Evolutionary conservation across 768 basidiomycete genomes (phyloP), one percentile per base, ranked within the genome.

Genomic region (Kockovaella imperatae): DNA sequence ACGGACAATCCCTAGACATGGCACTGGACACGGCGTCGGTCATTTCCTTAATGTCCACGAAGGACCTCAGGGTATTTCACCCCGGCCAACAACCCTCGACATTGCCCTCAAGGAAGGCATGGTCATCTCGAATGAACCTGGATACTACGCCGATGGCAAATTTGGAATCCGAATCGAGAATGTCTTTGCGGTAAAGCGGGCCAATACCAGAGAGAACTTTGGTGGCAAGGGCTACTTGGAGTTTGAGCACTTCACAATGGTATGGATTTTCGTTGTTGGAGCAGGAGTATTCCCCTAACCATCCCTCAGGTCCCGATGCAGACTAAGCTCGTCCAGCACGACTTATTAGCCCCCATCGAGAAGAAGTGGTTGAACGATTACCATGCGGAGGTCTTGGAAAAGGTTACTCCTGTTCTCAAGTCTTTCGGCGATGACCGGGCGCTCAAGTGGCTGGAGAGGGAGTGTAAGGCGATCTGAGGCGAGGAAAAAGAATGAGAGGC

Each of bases 11-110:
- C n/a, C 26, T 18, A 84, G 88, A 51, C 90, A 95, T 53, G 86
- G 87, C 4, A 95, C 91, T 17, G 89, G 89, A 0, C 93, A 96
- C 59, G 93, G 95, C 28, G 85, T 99, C 26, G 93, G 93, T 0
- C 83, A 86, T 56, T 97, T 84, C 74, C 72, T 97, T 45, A 95
- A 95, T 52, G 91, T 96, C 2, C 91, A 96, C 60, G 90, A 97
- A 77, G 84, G 83, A 4, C 80, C 79, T 10, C 79, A 80, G 7
- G 78, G 78, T 3, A 75, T 80, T 29, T 77, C 78, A 20, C 24
- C 43, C 47, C 24, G 51, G 43, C 45, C 53, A 80, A 82, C 76
- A 0, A 82, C 81, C 67, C 87, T 90, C 68, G 80, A 69, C 32
- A 78, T 80, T 0, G 66, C 83, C 0, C 70, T 96, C 49, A 85